Percentiles rank a stretch among this genome's conserved stretches.
phyloP scores from a whole-genome alignment of 768 basidiomycete genomes.

The Lactarius evosmus region DNA sequence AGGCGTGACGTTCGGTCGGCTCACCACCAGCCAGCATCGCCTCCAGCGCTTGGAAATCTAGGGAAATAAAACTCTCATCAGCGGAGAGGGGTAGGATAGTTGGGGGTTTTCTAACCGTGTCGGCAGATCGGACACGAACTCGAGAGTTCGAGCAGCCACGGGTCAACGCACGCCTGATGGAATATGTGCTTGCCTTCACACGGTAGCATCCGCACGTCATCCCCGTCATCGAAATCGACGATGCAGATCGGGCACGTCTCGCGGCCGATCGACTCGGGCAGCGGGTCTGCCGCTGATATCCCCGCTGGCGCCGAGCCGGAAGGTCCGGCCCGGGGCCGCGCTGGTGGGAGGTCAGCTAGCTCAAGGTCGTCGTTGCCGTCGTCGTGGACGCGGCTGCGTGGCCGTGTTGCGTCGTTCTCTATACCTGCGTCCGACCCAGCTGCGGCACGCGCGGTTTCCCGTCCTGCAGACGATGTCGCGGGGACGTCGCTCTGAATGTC shows the following conservation, averaged over 20 bases:
- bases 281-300: slow-evolving; percentile 39
- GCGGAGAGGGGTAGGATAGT: not conserved
- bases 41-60: slow-evolving; percentile 39
- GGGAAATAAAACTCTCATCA: not conserved
- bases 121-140: slow-evolving; percentile 91
- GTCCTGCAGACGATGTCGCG: not conserved
- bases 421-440: not conserved
- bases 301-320: slow-evolving; percentile 26
- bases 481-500: not conserved
- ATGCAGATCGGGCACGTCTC: slow-evolving; percentile 96
- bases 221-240: slow-evolving; percentile 90
- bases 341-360: slow-evolving; percentile 15
- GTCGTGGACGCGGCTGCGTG: not conserved
- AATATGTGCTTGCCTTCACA: slow-evolving; percentile 91
- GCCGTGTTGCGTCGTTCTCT: not conserved
- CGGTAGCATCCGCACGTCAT: slow-evolving; percentile 85
- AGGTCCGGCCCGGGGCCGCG: slow-evolving; percentile 23
- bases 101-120: slow-evolving; percentile 57
- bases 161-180: slow-evolving; percentile 88
- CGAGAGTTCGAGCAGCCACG: slow-evolving; percentile 88
- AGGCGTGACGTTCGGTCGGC: slow-evolving; percentile 26
- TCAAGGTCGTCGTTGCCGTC: slow-evolving; percentile 7
- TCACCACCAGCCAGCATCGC: slow-evolving; percentile 32
- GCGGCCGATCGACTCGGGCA: slow-evolving; percentile 66
- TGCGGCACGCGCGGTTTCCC: not conserved